A percentile compares a stretch with the other conserved stretches of the same genome.
Evolutionary conservation across 805 yeast genomes (phyloP).

Genomic region (Wickerhamomyces pijperi): DNA sequence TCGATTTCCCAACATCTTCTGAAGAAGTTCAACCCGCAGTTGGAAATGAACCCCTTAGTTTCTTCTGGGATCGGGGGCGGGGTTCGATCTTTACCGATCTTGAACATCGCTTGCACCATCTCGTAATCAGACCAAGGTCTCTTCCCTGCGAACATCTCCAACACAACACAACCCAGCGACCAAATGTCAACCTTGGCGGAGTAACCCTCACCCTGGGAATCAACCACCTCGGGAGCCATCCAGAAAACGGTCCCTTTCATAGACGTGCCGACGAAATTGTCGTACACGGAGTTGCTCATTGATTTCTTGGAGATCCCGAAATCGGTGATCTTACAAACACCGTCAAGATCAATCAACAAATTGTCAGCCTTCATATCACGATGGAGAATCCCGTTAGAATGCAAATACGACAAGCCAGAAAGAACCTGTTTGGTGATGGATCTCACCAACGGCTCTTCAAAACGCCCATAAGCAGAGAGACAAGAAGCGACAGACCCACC

Average conservation of each 20-base stretch:
- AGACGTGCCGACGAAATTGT: conserved; percentile 89
- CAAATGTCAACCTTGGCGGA: conserved; percentile 97
- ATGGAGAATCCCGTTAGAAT: conserved; percentile 78
- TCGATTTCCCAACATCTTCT: conserved; percentile 66
- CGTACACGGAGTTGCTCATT: conserved; percentile 56
- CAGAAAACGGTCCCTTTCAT: conserved; percentile 98
- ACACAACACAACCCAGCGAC: conserved; percentile 94
- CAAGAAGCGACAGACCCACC: conserved; percentile 94
- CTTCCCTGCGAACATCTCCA: conserved; percentile 96
- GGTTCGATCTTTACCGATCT: conserved; percentile 70
- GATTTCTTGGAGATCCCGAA: conserved; percentile 90
- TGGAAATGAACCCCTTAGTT: conserved; percentile 50
- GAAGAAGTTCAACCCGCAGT: conserved; percentile 58
- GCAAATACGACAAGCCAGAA: conserved; percentile 79
- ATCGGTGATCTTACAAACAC: conserved; percentile 90
- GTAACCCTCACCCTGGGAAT: conserved; percentile 84
- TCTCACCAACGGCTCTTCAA: conserved; percentile 66
- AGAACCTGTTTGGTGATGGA: conserved; percentile 72
- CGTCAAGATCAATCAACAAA: conserved; percentile 76
- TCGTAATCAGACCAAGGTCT: conserved; percentile 97
- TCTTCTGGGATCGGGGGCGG: conserved; percentile 98
- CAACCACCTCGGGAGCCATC: conserved; percentile 99
- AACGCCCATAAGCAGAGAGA: conserved; percentile 70
- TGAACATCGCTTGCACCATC: conserved; percentile 88
- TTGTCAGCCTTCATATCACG: conserved; percentile 95